phyloP scores from a whole-genome alignment of 2,329 filamentous ascomycete species.

The Cladosporium oxysporum region DNA sequence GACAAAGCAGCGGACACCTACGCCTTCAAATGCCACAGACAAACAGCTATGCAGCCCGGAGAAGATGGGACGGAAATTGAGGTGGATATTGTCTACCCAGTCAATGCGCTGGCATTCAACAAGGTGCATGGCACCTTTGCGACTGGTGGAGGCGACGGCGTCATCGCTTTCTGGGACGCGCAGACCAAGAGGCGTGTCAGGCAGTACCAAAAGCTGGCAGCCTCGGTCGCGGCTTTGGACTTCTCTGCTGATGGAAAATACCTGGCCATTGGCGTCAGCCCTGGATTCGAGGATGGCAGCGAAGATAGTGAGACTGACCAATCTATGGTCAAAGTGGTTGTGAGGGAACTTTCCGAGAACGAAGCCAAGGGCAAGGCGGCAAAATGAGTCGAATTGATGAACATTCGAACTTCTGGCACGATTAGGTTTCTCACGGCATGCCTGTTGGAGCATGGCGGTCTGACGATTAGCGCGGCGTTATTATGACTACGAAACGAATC shows the following conservation, averaged over 20 bases:
- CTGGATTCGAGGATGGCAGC: slow-evolving; percentile 84
- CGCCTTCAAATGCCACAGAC: slow-evolving; percentile 97
- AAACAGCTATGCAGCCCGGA: slow-evolving; percentile 56
- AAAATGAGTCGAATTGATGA: slow-evolving; percentile 47
- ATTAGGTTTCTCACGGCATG: background rate
- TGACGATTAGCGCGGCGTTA: slow-evolving; percentile 20
- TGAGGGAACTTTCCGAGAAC: slow-evolving; percentile 80
- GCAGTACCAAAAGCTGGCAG: slow-evolving; percentile 81
- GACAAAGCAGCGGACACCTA: slow-evolving; percentile 93
- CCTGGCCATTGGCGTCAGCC: slow-evolving; percentile 78
- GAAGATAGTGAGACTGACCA: slow-evolving; percentile 75
- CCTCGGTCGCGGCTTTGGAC: slow-evolving; percentile 73
- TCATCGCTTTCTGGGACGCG: slow-evolving; percentile 91
- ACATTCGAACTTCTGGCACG: background rate
- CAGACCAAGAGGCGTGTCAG: slow-evolving; percentile 86
- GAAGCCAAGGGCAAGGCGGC: slow-evolving; percentile 84
- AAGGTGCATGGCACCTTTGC: slow-evolving; percentile 82
- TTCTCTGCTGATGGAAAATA: slow-evolving; percentile 78
- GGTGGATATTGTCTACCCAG: slow-evolving; percentile 83
- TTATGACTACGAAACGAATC: background rate
- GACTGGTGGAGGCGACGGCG: slow-evolving; percentile 84
- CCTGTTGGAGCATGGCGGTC: background rate
- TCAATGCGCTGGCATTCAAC: slow-evolving; percentile 88
- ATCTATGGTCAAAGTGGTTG: slow-evolving; percentile 69
- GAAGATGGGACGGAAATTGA: slow-evolving; percentile 54